A percentile compares a stretch with the other conserved stretches of the same genome.
These are phyloP conservation scores for Solanum chacoense DNA, from an alignment of 305 asterid species.

Conservation along the genomic window DNA sequence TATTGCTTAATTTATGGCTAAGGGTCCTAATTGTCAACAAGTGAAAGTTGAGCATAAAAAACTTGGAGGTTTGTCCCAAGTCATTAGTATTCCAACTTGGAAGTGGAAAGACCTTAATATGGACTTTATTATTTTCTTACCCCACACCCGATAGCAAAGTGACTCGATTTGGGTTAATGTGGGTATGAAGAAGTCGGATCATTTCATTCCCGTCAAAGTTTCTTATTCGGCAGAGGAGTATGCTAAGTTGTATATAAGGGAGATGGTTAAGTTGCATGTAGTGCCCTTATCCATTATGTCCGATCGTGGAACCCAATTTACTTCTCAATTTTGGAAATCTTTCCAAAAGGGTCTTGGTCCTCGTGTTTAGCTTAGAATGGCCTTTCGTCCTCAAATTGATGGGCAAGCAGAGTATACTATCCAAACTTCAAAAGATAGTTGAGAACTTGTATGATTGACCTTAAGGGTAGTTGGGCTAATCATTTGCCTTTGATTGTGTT, in stretches of 20 bases:
- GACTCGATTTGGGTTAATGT: neutral
- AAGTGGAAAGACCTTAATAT: neutral
- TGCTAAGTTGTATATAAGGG: neutral
- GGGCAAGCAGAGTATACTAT: neutral
- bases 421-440: neutral
- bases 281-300: neutral
- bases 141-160: neutral
- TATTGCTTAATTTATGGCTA: neutral
- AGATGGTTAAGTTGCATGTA: neutral
- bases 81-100: neutral
- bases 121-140: neutral
- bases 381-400: neutral
- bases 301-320: neutral
- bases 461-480: neutral
- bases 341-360: neutral
- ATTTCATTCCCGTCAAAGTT: no score
- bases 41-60: neutral
- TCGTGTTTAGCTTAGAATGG: neutral
- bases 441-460: neutral
- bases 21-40: neutral
- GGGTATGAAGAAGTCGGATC: neutral
- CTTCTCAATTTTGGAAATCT: neutral
- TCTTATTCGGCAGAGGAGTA: neutral
- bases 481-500: neutral
- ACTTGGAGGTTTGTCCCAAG: neutral